Evolutionary conservation across 2,329 filamentous ascomycete genomes (phyloP), one percentile per base, ranked within the genome.

Genomic region (Hypoxylon sp.): DNA sequence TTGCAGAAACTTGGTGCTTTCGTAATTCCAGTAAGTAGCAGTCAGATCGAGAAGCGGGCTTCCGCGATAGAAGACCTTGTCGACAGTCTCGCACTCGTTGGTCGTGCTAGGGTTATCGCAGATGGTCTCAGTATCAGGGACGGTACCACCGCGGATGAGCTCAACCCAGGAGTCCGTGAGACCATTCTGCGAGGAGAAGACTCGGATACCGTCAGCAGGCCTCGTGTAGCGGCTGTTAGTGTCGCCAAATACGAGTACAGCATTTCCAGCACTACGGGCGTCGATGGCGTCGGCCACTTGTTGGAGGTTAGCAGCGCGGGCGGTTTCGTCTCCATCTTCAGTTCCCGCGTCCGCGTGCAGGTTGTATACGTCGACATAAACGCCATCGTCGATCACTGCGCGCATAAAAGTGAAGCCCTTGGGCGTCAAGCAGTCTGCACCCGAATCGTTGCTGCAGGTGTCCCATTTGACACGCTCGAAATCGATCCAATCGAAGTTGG

Each of bases 401-500:
- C 88, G 85, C 88, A 92, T 91, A 52, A 88, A 88, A 0, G 89
- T 91, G 77, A 91, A 91, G 13, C 90, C 90, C 78, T 92, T 92
- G 22, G 89, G 90, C 0, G 90, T 91, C 68, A 91, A 79, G 75
- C 90, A 92, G 76, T 92, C 90, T 0, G 77, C 73, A 0, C 83
- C 83, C 0, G 85, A 87, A 37, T 83, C 83, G 73, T 87, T 77
- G 64, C 85, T 87, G 79, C 90, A 91, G 2, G 76, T 80, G 24
- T 82, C 77, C 89, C 90, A 92, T 73, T 89, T 88, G 53, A 84
- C 79, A 13, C 89, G 85, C 47, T 81, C 79, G 70, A 88, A 87
- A 67, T 85, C 83, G 5, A 85, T 77, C 83, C 85, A 92, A 68
- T 84, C 75, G 70, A 83, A 88, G 73, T 87, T 88, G 68, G 89